Conservation (phyloP, 371 early-diverging fungal genomes). For the Haplosporangium sp. region DNA sequence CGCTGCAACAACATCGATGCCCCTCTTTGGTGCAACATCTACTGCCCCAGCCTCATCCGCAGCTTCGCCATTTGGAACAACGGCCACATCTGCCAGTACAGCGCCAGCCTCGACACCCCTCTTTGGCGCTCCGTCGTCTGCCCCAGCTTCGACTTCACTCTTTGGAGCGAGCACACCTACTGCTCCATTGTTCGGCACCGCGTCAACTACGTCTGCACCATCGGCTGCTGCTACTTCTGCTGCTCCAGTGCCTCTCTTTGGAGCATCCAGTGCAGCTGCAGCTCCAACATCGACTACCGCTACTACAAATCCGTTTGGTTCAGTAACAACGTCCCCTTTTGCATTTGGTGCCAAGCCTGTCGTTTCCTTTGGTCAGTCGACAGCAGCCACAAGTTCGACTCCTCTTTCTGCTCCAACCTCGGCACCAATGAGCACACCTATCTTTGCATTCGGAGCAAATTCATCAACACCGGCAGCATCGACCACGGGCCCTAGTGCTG, state of each 20-base stretch:
- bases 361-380: background rate
- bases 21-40: too few species aligned
- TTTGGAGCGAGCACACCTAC: slow-evolving; percentile 9
- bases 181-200: slow-evolving; percentile 4
- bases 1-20: slow-evolving; percentile 1
- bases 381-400: background rate
- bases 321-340: slow-evolving; percentile 9
- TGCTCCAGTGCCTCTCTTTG: slow-evolving; percentile 13
- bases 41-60: too few species aligned
- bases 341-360: slow-evolving; percentile 10
- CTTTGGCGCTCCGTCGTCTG: background rate
- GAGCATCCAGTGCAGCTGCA: slow-evolving; percentile 10
- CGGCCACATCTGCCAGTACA: background rate
- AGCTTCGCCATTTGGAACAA: background rate
- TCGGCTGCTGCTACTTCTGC: background rate
- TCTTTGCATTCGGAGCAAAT: slow-evolving; percentile 20
- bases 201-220: slow-evolving; percentile 7
- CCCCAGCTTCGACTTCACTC: background rate
- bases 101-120: background rate
- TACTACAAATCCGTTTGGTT: slow-evolving; percentile 1
- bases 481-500: background rate
- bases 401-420: slow-evolving; percentile 1
- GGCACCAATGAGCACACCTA: background rate
- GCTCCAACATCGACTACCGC: slow-evolving; percentile 6
- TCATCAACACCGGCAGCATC: background rate